A percentile compares a stretch with the other conserved stretches of the same genome.
Conservation (phyloP, 345 rosid species). For the Hevea brasiliensis region DNA sequence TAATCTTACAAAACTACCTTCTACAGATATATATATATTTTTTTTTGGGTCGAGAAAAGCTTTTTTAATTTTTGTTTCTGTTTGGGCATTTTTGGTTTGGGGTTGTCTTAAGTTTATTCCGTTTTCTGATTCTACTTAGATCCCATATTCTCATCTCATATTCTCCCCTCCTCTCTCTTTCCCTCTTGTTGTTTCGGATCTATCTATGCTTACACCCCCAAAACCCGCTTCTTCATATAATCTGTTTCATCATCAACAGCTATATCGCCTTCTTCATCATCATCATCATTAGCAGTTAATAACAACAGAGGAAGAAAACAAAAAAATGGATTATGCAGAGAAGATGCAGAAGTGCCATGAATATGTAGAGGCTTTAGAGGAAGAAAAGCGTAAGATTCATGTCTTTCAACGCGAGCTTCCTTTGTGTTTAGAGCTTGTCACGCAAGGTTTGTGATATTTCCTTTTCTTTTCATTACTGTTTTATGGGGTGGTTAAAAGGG, state of each 20-base stretch:
- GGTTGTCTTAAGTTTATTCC: constrained; percentile 46
- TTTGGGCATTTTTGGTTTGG: not conserved
- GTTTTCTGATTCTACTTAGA: constrained; percentile 61
- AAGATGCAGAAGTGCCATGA: constrained; percentile 56
- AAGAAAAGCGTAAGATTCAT: constrained; percentile 39
- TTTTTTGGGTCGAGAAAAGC: not conserved
- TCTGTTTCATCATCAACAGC: not conserved
- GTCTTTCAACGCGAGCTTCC: constrained; percentile 87
- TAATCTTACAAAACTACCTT: not conserved
- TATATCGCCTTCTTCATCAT: no score
- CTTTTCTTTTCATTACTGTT: not conserved
- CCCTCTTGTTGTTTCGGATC: constrained; percentile 35
- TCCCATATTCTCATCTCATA: constrained; percentile 50
- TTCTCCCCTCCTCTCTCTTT: not conserved
- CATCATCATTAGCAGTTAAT: not conserved
- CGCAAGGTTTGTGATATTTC: constrained; percentile 51
- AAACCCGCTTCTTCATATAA: constrained; percentile 2
- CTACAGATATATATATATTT: no score
- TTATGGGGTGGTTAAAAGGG: no score
- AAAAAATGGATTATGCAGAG: constrained; percentile 45
- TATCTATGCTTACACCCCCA: constrained; percentile 36
- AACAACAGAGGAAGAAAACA: no score
- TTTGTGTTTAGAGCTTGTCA: constrained; percentile 82
- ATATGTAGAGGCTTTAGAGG: constrained; percentile 73
- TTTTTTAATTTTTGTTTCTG: not conserved